Conservation (phyloP, 2,329 filamentous ascomycete genomes). For the Pseudohalonectria lignicola region DNA sequence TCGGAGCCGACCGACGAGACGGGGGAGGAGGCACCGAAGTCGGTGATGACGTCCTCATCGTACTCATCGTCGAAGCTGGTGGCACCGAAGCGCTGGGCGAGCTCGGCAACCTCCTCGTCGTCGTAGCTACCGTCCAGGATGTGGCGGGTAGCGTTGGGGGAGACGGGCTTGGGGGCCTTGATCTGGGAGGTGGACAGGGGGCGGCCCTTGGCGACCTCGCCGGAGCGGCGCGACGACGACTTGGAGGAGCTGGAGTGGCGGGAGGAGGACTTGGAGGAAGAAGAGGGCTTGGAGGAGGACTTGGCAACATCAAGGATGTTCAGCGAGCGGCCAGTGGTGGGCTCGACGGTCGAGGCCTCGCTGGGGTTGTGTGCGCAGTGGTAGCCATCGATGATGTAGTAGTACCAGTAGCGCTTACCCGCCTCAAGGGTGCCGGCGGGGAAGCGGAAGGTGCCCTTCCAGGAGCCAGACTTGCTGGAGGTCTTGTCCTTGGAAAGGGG, state of each 20-base stretch:
- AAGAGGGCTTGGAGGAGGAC: conserved; percentile 31
- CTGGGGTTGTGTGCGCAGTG: conserved; percentile 94
- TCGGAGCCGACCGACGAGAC: conserved; percentile 58
- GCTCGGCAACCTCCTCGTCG: conserved; percentile 66
- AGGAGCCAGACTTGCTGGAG: conserved; percentile 77
- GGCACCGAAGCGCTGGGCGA: conserved; percentile 54
- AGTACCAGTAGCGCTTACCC: conserved; percentile 98
- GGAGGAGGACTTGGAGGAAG: conserved; percentile 25
- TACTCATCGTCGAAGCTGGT: conserved; percentile 40
- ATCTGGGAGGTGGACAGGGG: conserved; percentile 83
- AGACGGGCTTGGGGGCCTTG: conserved; percentile 78
- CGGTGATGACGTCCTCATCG: conserved; percentile 42
- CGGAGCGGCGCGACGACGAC: conserved; percentile 31
- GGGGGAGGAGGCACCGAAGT: conserved; percentile 46
- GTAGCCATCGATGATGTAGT: conserved; percentile 99
- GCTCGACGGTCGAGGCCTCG: conserved; percentile 80
- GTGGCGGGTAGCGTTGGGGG: conserved; percentile 76
- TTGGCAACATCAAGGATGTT: conserved; percentile 93
- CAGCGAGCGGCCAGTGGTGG: conserved; percentile 90
- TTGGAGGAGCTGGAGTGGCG: conserved; percentile 25
- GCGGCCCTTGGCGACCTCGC: conserved; percentile 77
- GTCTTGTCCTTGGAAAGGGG: conserved; percentile 82
- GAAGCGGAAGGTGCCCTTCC: conserved; percentile 96
- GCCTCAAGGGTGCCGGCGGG: conserved; percentile 75
- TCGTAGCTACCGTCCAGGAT: conserved; percentile 76